These are phyloP conservation scores for Globisporangium middletonii DNA, from an alignment of 352 stramenopile species.

Conservation along the genomic window DNA sequence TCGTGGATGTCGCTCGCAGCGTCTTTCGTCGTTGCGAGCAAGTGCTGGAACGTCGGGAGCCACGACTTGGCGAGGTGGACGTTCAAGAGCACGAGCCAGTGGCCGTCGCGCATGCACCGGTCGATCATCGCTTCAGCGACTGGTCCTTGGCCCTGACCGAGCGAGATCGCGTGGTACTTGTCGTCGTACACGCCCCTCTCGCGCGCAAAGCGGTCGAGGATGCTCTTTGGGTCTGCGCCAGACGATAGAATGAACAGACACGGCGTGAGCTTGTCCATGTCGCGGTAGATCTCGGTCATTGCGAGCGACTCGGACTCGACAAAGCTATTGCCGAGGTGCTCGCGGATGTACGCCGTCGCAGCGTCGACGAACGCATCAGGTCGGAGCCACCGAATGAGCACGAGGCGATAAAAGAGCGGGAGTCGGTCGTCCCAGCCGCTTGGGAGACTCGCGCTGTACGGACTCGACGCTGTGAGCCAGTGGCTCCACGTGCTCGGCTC, in stretches of 20 bases:
- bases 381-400: slow-evolving; percentile 54
- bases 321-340: slow-evolving; percentile 28
- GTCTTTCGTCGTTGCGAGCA: slow-evolving; percentile 30
- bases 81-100: slow-evolving; percentile 75
- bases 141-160: slow-evolving; percentile 71
- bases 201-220: slow-evolving; percentile 42
- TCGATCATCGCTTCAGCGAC: slow-evolving; percentile 56
- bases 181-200: slow-evolving; percentile 30
- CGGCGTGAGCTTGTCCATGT: slow-evolving; percentile 57
- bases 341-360: slow-evolving; percentile 31
- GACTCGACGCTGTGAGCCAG: slow-evolving; percentile 35
- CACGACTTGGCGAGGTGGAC: slow-evolving; percentile 73
- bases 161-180: slow-evolving; percentile 54
- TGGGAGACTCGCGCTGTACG: slow-evolving; percentile 31
- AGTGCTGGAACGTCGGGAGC: slow-evolving; percentile 54
- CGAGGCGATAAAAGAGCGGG: slow-evolving; percentile 38
- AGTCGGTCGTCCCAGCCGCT: slow-evolving; percentile 24
- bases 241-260: slow-evolving; percentile 76
- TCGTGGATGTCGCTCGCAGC: slow-evolving; percentile 32
- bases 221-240: slow-evolving; percentile 50
- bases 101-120: slow-evolving; percentile 33
- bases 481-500: slow-evolving; percentile 32
- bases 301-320: slow-evolving; percentile 8
- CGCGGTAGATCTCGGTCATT: slow-evolving; percentile 46
- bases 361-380: slow-evolving; percentile 39